Conservation (phyloP, 257 asterid species). For the Lavandula angustifolia region DNA sequence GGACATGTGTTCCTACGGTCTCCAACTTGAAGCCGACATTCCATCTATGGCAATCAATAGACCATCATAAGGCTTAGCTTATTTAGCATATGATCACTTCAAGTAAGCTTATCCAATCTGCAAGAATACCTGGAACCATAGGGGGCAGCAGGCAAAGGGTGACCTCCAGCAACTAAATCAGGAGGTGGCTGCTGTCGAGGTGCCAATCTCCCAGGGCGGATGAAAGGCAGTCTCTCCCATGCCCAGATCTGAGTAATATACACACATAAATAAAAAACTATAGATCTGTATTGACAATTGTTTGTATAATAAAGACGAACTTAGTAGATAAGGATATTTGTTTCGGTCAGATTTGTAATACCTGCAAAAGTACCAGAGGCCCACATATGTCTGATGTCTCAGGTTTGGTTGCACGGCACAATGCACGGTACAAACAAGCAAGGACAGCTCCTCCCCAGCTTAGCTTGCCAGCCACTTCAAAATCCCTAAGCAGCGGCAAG, state of each 20-base stretch:
- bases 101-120: constrained; percentile 11
- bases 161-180: constrained; percentile 47
- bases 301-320: constrained; percentile 27
- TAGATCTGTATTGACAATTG: constrained; percentile 13
- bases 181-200: constrained; percentile 61
- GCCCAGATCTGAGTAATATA: constrained; percentile 65
- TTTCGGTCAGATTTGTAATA: constrained; percentile 29
- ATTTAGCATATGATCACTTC: constrained; percentile 2
- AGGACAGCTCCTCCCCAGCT: constrained; percentile 87
- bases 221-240: constrained; percentile 79
- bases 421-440: constrained; percentile 70
- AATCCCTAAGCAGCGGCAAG: constrained; percentile 74
- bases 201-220: constrained; percentile 76
- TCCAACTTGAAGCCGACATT: constrained; percentile 85
- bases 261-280: constrained; percentile 25
- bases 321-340: background rate
- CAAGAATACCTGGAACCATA: constrained; percentile 69
- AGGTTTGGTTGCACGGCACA: constrained; percentile 74
- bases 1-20: constrained; percentile 66
- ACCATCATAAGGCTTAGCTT: constrained; percentile 5
- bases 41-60: constrained; percentile 52
- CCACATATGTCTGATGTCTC: constrained; percentile 84
- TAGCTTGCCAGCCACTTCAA: constrained; percentile 60
- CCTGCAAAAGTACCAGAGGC: constrained; percentile 81
- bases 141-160: constrained; percentile 62